These are phyloP conservation scores for Tricholomella constricta DNA, from an alignment of 768 basidiomycete species.

Conservation along the genomic window DNA sequence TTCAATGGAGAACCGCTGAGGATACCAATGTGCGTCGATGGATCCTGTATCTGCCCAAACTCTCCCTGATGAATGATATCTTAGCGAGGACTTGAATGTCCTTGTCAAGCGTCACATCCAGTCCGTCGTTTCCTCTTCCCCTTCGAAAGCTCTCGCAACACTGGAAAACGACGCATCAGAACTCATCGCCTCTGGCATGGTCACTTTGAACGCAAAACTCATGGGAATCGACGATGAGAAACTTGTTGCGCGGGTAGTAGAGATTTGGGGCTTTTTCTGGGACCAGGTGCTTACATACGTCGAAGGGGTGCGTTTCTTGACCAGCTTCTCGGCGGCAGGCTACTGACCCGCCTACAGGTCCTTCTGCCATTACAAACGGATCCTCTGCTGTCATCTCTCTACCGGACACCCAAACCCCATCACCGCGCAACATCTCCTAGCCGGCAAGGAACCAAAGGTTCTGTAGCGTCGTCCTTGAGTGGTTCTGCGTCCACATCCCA, in stretches of 20 bases:
- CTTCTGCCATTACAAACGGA: slow-evolving; percentile 40
- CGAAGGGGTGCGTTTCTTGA: slow-evolving; percentile 65
- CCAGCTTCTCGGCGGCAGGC: neutral
- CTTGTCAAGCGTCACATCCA: slow-evolving; percentile 81
- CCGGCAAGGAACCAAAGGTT: slow-evolving; percentile 50
- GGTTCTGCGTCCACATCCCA: slow-evolving; percentile 43
- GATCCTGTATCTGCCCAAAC: neutral
- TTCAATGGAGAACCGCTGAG: slow-evolving; percentile 90
- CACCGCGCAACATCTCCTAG: slow-evolving; percentile 50
- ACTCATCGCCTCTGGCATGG: slow-evolving; percentile 86
- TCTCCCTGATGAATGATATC: neutral
- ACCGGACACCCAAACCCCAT: slow-evolving; percentile 61
- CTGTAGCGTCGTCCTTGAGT: slow-evolving; percentile 36
- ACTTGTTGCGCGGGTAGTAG: slow-evolving; percentile 75
- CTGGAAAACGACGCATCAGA: slow-evolving; percentile 82
- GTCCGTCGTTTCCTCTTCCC: slow-evolving; percentile 68
- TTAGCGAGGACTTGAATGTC: slow-evolving; percentile 84
- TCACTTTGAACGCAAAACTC: slow-evolving; percentile 87
- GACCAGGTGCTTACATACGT: slow-evolving; percentile 84
- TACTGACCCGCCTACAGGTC: slow-evolving; percentile 24
- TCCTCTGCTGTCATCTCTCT: slow-evolving; percentile 64
- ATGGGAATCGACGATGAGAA: slow-evolving; percentile 75
- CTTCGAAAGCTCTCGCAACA: slow-evolving; percentile 70
- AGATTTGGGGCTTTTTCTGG: slow-evolving; percentile 95
- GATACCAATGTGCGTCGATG: slow-evolving; percentile 70